Base-by-base conservation (phyloP, 257 asterid species). In the Sherardia arvensis region DNA sequence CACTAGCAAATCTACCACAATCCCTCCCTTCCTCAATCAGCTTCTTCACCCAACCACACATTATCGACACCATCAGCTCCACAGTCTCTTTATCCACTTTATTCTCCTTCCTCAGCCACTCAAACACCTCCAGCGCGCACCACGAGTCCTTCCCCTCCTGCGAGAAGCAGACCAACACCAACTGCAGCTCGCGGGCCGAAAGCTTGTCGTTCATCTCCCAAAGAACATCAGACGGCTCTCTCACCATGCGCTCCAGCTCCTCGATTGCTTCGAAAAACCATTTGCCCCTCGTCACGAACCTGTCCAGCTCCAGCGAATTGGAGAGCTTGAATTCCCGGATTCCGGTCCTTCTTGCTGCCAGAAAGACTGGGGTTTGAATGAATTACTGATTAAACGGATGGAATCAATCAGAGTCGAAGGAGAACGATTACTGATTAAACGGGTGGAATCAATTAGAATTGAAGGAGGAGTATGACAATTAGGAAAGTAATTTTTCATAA, bases 121-220 rank as follows among this genome's bases (percentile, higher is more conserved):
- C 99, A 65, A 84, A 93, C 66, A 93, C 97, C 85, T 93, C 99
- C 47, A 93, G 73, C 1, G 97, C 88, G 62, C 97, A 93, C 99
- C 99, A 93, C 1, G 95, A 90, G 33, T 93, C 99, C 88, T 97
- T 84, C 71, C 99, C 99, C 58, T 93, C 96, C 66, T 87, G 99
- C 1, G 97, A 76, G 72, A 93, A 93, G 62, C 90, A 93, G 38
- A 93, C 96, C 82, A 90, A 67, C 45, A 93, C 96, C 29, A 90
- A 29, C 81, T 90, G 99, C 76, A 90, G 53, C 64, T 93, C 99
- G 7, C 97, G 92, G 61, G 85, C 80, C 3, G 99, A 82, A 63
- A 93, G 73, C 36, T 78, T 78, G 14, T 85, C 83, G 51, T 87
- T 90, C 97, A 93, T 84, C 75, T 93, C 96, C 76, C 81, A 88